Conservation (phyloP, 306 rosid species). For the Cucurbita pepo region DNA sequence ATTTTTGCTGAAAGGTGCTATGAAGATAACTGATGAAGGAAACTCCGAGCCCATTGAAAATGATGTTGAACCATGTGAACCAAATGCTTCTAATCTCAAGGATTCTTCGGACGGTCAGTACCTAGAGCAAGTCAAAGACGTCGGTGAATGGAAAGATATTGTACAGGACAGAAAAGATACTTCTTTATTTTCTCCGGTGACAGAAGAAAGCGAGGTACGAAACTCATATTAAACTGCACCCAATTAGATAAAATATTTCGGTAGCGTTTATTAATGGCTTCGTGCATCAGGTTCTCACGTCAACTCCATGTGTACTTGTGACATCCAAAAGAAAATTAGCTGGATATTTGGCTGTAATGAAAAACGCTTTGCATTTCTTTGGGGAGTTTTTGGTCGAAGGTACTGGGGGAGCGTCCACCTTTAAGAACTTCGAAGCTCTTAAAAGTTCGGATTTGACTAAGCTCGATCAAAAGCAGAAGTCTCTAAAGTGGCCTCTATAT, state of each 20-base stretch:
- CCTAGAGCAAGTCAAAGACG: constrained; percentile 45
- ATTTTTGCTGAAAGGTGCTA: constrained; percentile 71
- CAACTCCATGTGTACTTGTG: constrained; percentile 75
- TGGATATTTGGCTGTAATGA: constrained; percentile 86
- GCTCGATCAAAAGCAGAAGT: constrained; percentile 49
- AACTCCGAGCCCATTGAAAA: constrained; percentile 40
- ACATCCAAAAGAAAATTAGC: constrained; percentile 83
- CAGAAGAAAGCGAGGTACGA: constrained; percentile 76
- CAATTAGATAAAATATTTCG: neutral
- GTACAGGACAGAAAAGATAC: constrained; percentile 50
- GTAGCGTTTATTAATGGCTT: constrained; percentile 13
- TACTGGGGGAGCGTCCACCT: constrained; percentile 82
- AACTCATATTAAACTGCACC: constrained; percentile 9
- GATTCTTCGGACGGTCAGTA: constrained; percentile 44
- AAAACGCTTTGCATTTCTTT: constrained; percentile 77
- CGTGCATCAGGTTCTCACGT: constrained; percentile 62
- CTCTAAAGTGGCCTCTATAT: constrained; percentile 36
- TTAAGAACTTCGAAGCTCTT: constrained; percentile 51
- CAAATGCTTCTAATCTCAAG: constrained; percentile 20
- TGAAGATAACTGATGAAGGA: constrained; percentile 78
- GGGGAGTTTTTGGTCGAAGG: constrained; percentile 89
- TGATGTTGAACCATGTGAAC: constrained; percentile 42
- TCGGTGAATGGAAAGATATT: constrained; percentile 39
- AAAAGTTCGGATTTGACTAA: constrained; percentile 44
- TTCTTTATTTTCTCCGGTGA: constrained; percentile 36